Evolutionary conservation across 305 asterid genomes (phyloP), one percentile per base, ranked within the genome.

Genomic region (Solanum hybrid): DNA sequence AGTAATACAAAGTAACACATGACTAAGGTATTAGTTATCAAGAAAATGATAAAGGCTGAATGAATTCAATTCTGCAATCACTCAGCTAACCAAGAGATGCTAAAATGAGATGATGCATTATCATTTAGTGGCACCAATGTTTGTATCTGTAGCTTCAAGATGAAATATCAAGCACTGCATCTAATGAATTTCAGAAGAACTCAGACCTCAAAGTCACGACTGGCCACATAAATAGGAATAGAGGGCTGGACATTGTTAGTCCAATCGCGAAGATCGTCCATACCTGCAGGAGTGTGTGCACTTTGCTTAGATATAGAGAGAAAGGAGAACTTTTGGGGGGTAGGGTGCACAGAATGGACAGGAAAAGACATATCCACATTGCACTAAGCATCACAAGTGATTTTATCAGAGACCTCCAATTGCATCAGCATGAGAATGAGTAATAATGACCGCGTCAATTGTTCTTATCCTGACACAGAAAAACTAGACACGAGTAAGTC

Each of bases 391-490:
- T 69, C 85, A 89, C 90, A 87, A 78, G 94, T 90, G 90, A 92
- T 89, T 90, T 92, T 89, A 92, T 89, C 91, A 94, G 94, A 94
- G 95, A 97, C 99, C 99, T 97, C 99, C 99, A 90, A 95, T 97
- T 91, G 99, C 99, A 95, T 97, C 99, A 94, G 99, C 99, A 95
- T 97, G 99, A 93, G 99, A 97, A 95, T 97, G 99, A 91, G 99
- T 97, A 91, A 97, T 94, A 90, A 97, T 89, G 93, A 97, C 99
- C 90, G 98, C 99, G 93, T 97, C 98, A 92, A 97, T 89, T 90
- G 94, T 93, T 95, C 99, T 94, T 94, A 96, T 93, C 98, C 99
- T 97, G 99, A 91, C 92, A 94, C 93, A 94, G 92, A 93, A 87
- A 72, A 92, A 94, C 93, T 86, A 69, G 93, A 92, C 95, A 95